Evolutionary conservation across 2,329 filamentous ascomycete genomes (phyloP).

Genomic region (Ascochyta koolunga): DNA sequence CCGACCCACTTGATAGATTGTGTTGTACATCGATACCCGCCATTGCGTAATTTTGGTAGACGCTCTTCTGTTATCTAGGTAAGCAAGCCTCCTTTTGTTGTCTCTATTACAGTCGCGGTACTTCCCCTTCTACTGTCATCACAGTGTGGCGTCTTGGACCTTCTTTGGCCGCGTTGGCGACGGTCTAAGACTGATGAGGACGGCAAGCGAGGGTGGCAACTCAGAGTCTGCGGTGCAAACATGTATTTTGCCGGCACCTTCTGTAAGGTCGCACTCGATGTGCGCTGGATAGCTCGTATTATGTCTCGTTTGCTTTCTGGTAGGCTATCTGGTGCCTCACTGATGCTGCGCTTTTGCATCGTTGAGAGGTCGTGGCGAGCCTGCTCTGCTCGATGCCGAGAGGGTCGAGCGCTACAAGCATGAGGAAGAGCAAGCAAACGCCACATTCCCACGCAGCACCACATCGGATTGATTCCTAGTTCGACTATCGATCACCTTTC

Average conservation of each 20-base stretch:
- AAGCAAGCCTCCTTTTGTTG: constrained; percentile 27
- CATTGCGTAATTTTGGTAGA: constrained; percentile 31
- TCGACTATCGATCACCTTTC: neutral
- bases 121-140: neutral
- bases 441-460: neutral
- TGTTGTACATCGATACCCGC: constrained; percentile 38
- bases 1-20: constrained; percentile 39
- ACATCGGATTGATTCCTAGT: neutral
- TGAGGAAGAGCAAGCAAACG: constrained; percentile 2
- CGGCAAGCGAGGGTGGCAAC: neutral
- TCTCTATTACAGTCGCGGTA: neutral
- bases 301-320: neutral
- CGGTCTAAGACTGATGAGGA: neutral
- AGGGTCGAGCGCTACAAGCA: constrained; percentile 5
- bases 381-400: neutral
- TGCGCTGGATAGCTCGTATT: neutral
- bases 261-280: neutral
- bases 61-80: constrained; percentile 29
- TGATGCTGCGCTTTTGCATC: neutral
- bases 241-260: neutral
- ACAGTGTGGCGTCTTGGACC: neutral
- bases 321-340: neutral
- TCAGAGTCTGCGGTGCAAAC: neutral
- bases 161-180: neutral
- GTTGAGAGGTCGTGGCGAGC: neutral